These are phyloP conservation scores for Gossypioides kirkii DNA, from an alignment of 345 rosid genomes.

Conservation along the genomic window DNA sequence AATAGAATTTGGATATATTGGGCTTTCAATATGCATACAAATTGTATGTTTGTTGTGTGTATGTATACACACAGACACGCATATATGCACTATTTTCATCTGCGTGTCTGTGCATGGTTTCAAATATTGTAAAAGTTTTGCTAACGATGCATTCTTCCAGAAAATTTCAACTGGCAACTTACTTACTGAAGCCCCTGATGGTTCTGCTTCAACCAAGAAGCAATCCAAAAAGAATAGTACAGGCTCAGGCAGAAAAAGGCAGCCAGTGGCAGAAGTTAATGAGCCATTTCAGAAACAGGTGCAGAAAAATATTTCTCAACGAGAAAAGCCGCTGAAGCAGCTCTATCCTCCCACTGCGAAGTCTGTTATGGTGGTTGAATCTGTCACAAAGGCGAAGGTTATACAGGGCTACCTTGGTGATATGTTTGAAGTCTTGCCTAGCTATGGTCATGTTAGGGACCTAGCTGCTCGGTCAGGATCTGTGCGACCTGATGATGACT, in stretches of 20 bases:
- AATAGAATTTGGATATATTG: conserved; percentile 10
- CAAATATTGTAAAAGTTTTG: conserved; percentile 15
- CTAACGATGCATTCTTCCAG: conserved; percentile 42
- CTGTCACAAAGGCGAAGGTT: conserved; percentile 81
- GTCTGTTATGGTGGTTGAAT: conserved; percentile 92
- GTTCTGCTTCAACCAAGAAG: conserved; percentile 34
- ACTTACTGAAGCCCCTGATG: conserved; percentile 20
- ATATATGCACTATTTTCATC: neutral
- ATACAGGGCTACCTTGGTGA: conserved; percentile 93
- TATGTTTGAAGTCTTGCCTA: conserved; percentile 86
- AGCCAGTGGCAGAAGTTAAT: conserved; percentile 28
- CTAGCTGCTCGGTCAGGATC: conserved; percentile 97
- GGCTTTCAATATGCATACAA: neutral
- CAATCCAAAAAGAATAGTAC: conserved; percentile 34
- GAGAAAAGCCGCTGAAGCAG: conserved; percentile 39
- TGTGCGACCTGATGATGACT: conserved; percentile 95
- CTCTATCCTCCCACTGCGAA: conserved; percentile 81
- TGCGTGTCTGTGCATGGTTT: neutral
- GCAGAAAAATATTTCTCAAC: conserved; percentile 32
- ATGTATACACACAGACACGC: neutral
- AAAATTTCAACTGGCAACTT: conserved; percentile 23
- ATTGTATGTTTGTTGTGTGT: neutral
- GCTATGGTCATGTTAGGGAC: conserved; percentile 95
- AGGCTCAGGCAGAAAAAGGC: conserved; percentile 28
- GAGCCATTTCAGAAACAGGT: conserved; percentile 30